These are phyloP conservation scores for Aphanomyces stellatus DNA, from an alignment of 352 stramenopile species.

Conservation along the genomic window DNA sequence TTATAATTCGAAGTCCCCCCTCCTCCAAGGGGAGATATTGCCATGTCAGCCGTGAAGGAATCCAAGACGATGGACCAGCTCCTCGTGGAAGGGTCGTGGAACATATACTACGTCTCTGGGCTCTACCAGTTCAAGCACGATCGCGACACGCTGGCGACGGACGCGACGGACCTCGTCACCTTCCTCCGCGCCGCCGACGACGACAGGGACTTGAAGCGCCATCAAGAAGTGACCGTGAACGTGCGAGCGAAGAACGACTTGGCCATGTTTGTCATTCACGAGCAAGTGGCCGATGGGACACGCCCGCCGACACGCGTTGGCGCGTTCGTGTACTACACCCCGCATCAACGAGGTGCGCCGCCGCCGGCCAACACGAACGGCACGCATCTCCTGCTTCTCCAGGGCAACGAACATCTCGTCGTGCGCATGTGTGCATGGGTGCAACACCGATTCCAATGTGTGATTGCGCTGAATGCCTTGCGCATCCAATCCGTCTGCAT, in stretches of 20 bases:
- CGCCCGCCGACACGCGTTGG: background rate
- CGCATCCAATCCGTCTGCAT: conserved; percentile 26
- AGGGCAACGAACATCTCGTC: conserved; percentile 47
- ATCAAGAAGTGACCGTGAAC: conserved; percentile 5
- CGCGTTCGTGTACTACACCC: conserved; percentile 65
- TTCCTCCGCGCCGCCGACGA: conserved; percentile 6
- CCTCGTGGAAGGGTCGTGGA: conserved; percentile 27
- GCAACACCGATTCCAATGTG: conserved; percentile 62
- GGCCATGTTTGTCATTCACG: conserved; percentile 8
- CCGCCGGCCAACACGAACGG: conserved; percentile 27
- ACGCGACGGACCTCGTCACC: conserved; percentile 16
- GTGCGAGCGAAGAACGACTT: conserved; percentile 15
- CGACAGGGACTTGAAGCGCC: background rate
- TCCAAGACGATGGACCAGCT: background rate
- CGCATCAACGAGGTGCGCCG: conserved; percentile 29
- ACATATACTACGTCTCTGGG: conserved; percentile 50
- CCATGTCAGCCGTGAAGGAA: conserved; percentile 3
- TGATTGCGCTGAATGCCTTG: conserved; percentile 42
- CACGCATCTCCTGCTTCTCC: conserved; percentile 49
- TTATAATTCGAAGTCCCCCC: too few species aligned
- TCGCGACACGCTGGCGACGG: conserved; percentile 31
- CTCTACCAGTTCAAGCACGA: conserved; percentile 58
- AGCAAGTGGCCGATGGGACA: background rate
- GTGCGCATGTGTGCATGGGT: conserved; percentile 48
- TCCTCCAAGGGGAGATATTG: too few species aligned